Percentiles rank a stretch among this genome's conserved stretches.
These are phyloP conservation scores for Trichopus zeylanicus DNA, from an alignment of 116 monocot genomes.

Conservation along the genomic window DNA sequence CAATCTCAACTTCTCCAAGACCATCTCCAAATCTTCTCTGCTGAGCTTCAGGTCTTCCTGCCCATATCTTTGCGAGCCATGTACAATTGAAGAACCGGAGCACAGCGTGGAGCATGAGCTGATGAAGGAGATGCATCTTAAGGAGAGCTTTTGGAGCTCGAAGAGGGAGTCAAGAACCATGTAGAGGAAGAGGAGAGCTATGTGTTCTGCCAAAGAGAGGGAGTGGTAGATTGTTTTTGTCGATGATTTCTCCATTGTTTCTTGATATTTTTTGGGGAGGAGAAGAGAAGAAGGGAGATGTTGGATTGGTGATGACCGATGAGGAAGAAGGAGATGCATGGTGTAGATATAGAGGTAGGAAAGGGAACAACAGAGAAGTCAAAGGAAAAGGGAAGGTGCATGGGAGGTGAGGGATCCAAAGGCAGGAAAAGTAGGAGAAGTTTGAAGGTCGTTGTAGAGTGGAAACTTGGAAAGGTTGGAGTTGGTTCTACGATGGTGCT, in stretches of 20 bases:
- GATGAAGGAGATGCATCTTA: not conserved
- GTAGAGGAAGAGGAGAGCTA: not conserved
- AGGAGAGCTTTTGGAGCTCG: not conserved
- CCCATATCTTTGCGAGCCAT: not conserved
- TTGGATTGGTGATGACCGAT: not conserved
- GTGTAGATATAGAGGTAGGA: not conserved
- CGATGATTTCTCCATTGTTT: constrained; percentile 7
- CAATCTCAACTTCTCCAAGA: constrained; percentile 7
- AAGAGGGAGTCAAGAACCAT: not conserved
- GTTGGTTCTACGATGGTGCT: no score
- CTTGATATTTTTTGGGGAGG: not conserved
- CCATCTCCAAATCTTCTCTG: constrained; percentile 8
- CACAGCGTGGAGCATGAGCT: not conserved
- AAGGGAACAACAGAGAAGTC: not conserved
- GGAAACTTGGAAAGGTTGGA: no score
- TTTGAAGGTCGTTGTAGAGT: no score
- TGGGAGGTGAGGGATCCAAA: not conserved
- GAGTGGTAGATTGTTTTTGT: not conserved
- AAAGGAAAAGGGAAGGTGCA: constrained; percentile 6
- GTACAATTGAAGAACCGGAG: not conserved
- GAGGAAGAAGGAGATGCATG: not conserved
- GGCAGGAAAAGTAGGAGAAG: not conserved
- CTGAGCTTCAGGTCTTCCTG: not conserved
- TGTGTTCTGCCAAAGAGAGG: not conserved
- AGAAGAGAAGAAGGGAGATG: not conserved